A percentile compares a stretch with the other conserved stretches of the same genome.
These are phyloP conservation scores for Pseudophaeomoniella oleicola DNA, from an alignment of 2,329 filamentous ascomycete genomes.

Conservation along the genomic window DNA sequence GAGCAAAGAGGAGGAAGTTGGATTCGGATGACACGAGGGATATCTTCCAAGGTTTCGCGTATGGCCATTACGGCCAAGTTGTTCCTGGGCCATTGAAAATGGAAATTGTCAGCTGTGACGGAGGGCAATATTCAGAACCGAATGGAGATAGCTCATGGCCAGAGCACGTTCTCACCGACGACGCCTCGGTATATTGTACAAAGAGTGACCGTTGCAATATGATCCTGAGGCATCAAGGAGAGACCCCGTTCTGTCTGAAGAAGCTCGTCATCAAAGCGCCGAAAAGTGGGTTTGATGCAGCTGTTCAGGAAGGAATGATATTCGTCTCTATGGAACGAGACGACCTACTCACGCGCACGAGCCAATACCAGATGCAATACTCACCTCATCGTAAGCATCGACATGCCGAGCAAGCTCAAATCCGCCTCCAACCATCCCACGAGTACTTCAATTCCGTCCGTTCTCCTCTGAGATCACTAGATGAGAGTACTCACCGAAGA, in stretches of 20 bases:
- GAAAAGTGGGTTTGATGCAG: slow-evolving; percentile 64
- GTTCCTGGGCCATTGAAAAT: slow-evolving; percentile 68
- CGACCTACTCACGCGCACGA: slow-evolving; percentile 57
- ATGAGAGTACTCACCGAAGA: slow-evolving; percentile 14
- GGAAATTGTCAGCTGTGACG: slow-evolving; percentile 83
- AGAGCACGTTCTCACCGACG: slow-evolving; percentile 72
- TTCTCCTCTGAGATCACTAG: slow-evolving; percentile 19
- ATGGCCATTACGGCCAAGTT: slow-evolving; percentile 77
- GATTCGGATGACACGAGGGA: slow-evolving; percentile 44
- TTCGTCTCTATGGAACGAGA: slow-evolving; percentile 79
- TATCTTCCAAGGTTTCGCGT: slow-evolving; percentile 47
- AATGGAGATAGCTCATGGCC: slow-evolving; percentile 44
- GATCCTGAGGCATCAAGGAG: slow-evolving; percentile 65
- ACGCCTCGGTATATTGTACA: slow-evolving; percentile 78
- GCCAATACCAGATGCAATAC: slow-evolving; percentile 62
- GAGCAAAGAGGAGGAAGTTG: slow-evolving; percentile 54
- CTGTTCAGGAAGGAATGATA: slow-evolving; percentile 81
- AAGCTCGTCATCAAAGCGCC: slow-evolving; percentile 83
- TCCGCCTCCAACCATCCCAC: slow-evolving; percentile 19
- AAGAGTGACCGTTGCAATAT: slow-evolving; percentile 80
- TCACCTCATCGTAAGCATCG: slow-evolving; percentile 17
- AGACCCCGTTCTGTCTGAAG: slow-evolving; percentile 66
- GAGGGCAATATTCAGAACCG: slow-evolving; percentile 51
- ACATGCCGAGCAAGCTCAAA: slow-evolving; percentile 12
- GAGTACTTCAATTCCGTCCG: slow-evolving; percentile 24